Evolutionary conservation across 225 moss, liverwort and hornwort genomes (phyloP), one percentile per base, ranked within the genome.

Genomic region (Polytrichum formosum): DNA sequence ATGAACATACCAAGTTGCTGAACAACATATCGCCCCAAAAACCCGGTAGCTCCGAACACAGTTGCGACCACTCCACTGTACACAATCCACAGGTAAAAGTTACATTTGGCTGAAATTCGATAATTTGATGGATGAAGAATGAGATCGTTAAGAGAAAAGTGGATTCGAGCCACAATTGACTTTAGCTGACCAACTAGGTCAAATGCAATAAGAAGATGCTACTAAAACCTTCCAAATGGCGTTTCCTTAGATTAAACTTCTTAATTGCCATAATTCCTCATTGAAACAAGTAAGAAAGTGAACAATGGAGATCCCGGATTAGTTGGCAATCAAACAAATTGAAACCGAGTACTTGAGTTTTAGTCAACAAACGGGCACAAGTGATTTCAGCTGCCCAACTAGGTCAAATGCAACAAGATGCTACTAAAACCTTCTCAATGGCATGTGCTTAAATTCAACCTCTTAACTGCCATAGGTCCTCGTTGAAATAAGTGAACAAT

Each of bases 61-160:
- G 96, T 93, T n/a, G 93, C 96, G 63, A 96, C 90, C 17, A 90
- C 91, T n/a, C 96, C 96, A 80, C 97, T 96, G 81, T 55, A 75
- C 67, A 78, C 78, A 61, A 55, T 63, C 25, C 64, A 73, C 65
- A 73, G 58, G 55, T 69, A 70, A 7, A 54, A 28, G 26, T 62
- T 9, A 77, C 63, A 77, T 54, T 63, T 1, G 9, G 9, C 13
- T 46, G 13, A 46, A 13, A 16, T 16, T 58, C 58, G 6, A 58
- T 22, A 58, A 58, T 58, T 58, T n/a, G 21, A 58, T 58, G 6
- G 58, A 8, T 21, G 58, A 58, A 21, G 20, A 21, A 58, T 21
- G 9, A 58, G 23, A 58, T 58, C 9, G 19, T 19, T 19, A 2
- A n/a, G 56, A 5, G 21, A 56, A 5, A 21, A 21, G 20, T 56